These are phyloP conservation scores for Golubevia pallescens DNA, from an alignment of 1,284 basidiomycete species.

Conservation along the genomic window DNA sequence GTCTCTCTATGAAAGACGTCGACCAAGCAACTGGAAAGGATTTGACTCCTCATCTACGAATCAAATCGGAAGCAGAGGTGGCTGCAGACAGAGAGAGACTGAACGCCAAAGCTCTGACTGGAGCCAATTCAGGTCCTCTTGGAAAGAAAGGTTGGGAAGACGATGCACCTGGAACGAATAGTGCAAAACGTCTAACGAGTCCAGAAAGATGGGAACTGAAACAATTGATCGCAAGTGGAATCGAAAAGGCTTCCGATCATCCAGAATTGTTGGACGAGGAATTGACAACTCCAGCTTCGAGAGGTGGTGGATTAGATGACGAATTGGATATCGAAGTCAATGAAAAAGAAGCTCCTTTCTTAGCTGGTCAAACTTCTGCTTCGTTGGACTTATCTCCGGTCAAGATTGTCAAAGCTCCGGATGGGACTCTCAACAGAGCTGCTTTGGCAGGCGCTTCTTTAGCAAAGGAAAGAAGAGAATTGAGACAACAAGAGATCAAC, in stretches of 20 bases:
- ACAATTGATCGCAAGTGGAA: conserved; percentile 94
- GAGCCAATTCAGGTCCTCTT: conserved; percentile 67
- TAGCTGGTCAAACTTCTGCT: conserved; percentile 92
- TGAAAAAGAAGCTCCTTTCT: conserved; percentile 95
- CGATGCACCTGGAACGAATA: conserved; percentile 36
- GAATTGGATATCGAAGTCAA: conserved; percentile 96
- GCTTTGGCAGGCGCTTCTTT: conserved; percentile 90
- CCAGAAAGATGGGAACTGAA: conserved; percentile 99
- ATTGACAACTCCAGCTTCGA: conserved; percentile 38
- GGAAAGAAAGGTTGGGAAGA: conserved; percentile 23
- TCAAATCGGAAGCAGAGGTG: conserved; percentile 85
- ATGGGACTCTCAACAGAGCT: conserved; percentile 86
- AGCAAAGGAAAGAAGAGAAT: conserved; percentile 91
- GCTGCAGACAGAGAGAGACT: conserved; percentile 31
- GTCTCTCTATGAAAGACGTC: conserved; percentile 96
- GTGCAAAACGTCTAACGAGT: conserved; percentile 86
- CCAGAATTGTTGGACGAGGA: conserved; percentile 76
- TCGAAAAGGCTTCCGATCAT: conserved; percentile 89
- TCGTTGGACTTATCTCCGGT: conserved; percentile 95
- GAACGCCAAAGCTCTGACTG: conserved; percentile 54
- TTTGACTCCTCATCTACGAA: conserved; percentile 87
- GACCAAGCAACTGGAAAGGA: conserved; percentile 89
- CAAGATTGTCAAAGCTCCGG: conserved; percentile 87
- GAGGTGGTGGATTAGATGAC: conserved; percentile 27
- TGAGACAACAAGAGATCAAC: conserved; percentile 91